Evolutionary conservation across 805 yeast species (phyloP), one percentile per base, ranked within the genome.

Genomic region (Candida arabinofermentans): DNA sequence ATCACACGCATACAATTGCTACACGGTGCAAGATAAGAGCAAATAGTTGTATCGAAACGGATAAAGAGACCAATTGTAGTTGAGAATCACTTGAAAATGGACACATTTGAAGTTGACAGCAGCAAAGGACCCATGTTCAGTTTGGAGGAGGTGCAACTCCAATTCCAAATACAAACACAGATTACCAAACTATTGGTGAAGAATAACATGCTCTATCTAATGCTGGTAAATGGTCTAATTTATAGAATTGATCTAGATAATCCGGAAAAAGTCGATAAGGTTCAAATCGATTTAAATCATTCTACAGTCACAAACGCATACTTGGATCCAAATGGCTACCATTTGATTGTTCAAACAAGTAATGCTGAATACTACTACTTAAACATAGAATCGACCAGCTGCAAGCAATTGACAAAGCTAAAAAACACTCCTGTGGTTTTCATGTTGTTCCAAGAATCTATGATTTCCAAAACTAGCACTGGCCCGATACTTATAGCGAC

Each of bases 171-270:
- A 7, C 44, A 50, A 18, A 45, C 58, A 2, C 37, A 70, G 21
- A 70, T 84, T 10, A 63, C 66, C 5, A 61, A 72, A n/a, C 57
- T 84, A 36, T 71, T 68, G 14, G 87, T 81, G 5, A 62, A 71
- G 18, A 67, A 70, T 44, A 83, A 84, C 51, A 61, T 74, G 5
- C 70, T 85, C 30, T 71, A 75, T 42, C 62, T 84, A 36, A 77
- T 81, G 0, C 65, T 79, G 42, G 65, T 65, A 37, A 61, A 71
- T 8, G 82, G 83, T 1, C 54, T 69, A 13, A 61, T 85, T n/a
- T 75, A 75, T 48, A 62, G 83, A n/a, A 83, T 86, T 24, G 79
- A 83, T 50, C 62, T 85, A 47, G 80, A 77, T 38, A 70, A 70
- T 37, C 93, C 93, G 1, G 77, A 82, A 27, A 68, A 67, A 7